Base-by-base conservation (phyloP, 345 rosid species). In the Euphorbia peplus region DNA sequence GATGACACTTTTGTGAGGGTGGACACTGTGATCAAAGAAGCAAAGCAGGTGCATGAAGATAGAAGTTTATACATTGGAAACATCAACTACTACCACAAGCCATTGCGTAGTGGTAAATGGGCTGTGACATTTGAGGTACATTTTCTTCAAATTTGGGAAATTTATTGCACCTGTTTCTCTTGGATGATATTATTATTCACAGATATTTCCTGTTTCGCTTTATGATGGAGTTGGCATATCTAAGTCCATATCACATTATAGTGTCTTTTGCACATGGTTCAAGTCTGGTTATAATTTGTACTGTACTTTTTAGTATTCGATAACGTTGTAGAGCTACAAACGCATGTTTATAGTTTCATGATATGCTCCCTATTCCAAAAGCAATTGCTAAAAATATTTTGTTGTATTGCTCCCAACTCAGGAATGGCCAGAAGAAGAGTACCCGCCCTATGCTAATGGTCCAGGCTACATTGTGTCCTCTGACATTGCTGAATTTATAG, bases 381-480 rank as follows among this genome's bases (percentile, higher is more conserved):
- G 6, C n/a, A 19, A 19, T 41, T 9, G 3, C 4, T 35, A 24
- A 37, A 14, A 46, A 28, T 44, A 19, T 13, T 12, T 66, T 47
- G 56, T 58, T 21, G 24, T 48, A 44, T 14, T 46, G 16, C 64
- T 48, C 47, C 22, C 32, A 35, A 9, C 52, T 19, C 80, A 93
- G 97, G 98, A 93, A 72, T 93, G 98, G 97, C 90, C 96, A 21
- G 96, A 87, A 82, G 97, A 90, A 82, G 97, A 84, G 67, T 90
- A 93, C 76, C 98, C 98, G 4, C 97, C 96, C 11, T 93, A 93
- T 56, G 98, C 98, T 41, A 91, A 93, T 42, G 98, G 98, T 32
- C 98, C 98, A 0, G 97, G 96, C 62, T 93, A 93, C 66, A 77
- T 93, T 41, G 59, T 91, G 50, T 89, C 97, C 25, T 83, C 88